Base-by-base conservation (phyloP, 768 basidiomycete genomes). In the Paxillus rubicundulus region DNA sequence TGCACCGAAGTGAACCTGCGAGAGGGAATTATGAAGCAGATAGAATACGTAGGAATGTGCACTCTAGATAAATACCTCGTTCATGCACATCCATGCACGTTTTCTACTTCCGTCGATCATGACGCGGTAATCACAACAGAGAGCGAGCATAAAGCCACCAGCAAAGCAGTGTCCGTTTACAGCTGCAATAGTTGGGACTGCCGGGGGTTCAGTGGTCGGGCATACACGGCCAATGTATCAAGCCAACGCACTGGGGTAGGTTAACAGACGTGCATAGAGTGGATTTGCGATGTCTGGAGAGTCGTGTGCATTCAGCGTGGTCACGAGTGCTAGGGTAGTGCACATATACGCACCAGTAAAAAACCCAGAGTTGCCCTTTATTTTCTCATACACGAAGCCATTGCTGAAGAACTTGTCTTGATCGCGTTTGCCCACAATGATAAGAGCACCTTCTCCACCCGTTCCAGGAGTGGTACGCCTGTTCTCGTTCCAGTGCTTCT, bases 361-460 rank as follows among this genome's bases (percentile, higher is more conserved):
- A 72, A 88, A 91, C 53, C 75, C 76, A 9, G 78, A 75, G 56
- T 89, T 77, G 28, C 71, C 66, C 28, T 73, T 63, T 7, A 79
- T 71, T 36, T 73, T 79, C 4, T 73, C 75, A 55, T 80, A 85
- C 63, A 87, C 82, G 55, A 92, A 80, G 1, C 89, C 90, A 58
- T 91, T 92, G 70, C 87, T 89, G 69, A 93, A 93, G 76, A 91
- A 93, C 69, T 92, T 93, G 68, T 92, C 82, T 66, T 93, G 90
- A 54, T 78, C 76, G 55, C 75, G 77, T 54, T 80, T 82, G 4
- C 91, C 90, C 7, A 88, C 84, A 48, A 93, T 85, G 54, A 92
- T 84, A 28, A 93, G 69, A 4, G 87, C 84, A 34, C 89, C 90
- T 46, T 76, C 76, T 28, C 82, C 86, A 7, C 74, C 21, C 17